phyloP scores from a whole-genome alignment of 2,329 filamentous ascomycete species.

The Paracorniculantispora psalliotae region DNA sequence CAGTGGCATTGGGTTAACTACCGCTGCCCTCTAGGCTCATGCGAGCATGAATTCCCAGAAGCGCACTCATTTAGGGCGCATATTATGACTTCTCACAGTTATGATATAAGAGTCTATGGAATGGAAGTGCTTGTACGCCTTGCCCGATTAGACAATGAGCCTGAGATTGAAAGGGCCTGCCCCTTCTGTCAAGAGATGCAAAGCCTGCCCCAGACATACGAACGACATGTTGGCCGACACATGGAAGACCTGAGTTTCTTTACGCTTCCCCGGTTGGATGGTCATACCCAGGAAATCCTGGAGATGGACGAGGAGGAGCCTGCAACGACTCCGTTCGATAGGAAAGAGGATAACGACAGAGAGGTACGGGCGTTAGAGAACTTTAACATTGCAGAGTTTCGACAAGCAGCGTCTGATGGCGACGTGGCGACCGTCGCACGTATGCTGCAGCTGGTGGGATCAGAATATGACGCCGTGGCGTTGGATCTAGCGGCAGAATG shows the following conservation, averaged over 20 bases:
- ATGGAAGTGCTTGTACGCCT: not conserved
- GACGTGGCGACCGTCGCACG: too few species aligned
- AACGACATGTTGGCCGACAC: conserved; percentile 24
- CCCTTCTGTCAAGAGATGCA: not conserved
- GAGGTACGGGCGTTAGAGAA: not conserved
- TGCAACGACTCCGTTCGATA: not conserved
- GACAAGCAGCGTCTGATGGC: too few species aligned
- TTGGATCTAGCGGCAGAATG: not conserved
- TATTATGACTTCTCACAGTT: not conserved
- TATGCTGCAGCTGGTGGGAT: too few species aligned
- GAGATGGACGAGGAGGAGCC: not conserved
- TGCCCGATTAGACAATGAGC: not conserved
- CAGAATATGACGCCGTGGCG: not conserved
- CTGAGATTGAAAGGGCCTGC: not conserved
- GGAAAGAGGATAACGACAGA: not conserved
- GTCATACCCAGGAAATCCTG: too few species aligned
- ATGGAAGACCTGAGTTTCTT: conserved; percentile 23
- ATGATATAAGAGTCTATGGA: not conserved
- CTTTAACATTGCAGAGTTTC: not conserved
- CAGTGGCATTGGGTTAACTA: conserved; percentile 21
- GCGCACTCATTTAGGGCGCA: not conserved
- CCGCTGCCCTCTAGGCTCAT: not conserved
- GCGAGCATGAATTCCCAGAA: not conserved
- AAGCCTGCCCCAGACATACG: conserved; percentile 17
- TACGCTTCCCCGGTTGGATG: conserved; percentile 11